Base-by-base conservation (phyloP, 2,329 filamentous ascomycete species). In the Beauveria medogensis region DNA sequence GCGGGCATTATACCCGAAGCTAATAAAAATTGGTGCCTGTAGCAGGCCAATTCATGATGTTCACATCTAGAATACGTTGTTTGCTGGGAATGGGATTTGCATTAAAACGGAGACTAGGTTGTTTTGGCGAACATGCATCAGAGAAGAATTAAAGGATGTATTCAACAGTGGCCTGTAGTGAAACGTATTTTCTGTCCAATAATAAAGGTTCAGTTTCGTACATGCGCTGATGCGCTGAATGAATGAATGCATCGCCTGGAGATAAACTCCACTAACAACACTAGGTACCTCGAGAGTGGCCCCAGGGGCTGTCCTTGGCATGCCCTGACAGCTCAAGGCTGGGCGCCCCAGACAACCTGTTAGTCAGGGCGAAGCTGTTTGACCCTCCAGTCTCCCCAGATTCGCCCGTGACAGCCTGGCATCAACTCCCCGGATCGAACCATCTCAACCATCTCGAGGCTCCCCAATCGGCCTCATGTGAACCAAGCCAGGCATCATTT, bases 401-500 rank as follows among this genome's bases (percentile, higher is more conserved):
- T 4, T 30, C 16, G 46, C 24, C 12, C 14, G 34, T 43, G 34
- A 30, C 46, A 58, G 34, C 22, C 48, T 44, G 28, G 30, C 44
- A 41, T 50, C 47, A 41, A 51, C 30, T 14, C 54, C 24, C 20
- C 14, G 14, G 14, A 48, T 57, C 14, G 14, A 53, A 34, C n/a
- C 46, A 59, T 41, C 10, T 22, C 55, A 20, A 41, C 57, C 5
- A 52, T 34, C 26, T 34, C 28, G 20, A 40, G 41, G 20, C 57
- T 53, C 37, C 18, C 22, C 40, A 59, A 59, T 59, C 56, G 40
- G 28, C 48, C 50, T 46, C 40, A 59, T 59, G 57, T 59, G 48
- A 59, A 47, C n/a, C 26, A 28, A 10, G 6, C n/a, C 24, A 37
- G 12, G 8, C 12, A 16, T 46, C 40, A 37, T 18, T 40, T 47